Conservation (phyloP, 306 rosid species). For the Quercus robur region DNA sequence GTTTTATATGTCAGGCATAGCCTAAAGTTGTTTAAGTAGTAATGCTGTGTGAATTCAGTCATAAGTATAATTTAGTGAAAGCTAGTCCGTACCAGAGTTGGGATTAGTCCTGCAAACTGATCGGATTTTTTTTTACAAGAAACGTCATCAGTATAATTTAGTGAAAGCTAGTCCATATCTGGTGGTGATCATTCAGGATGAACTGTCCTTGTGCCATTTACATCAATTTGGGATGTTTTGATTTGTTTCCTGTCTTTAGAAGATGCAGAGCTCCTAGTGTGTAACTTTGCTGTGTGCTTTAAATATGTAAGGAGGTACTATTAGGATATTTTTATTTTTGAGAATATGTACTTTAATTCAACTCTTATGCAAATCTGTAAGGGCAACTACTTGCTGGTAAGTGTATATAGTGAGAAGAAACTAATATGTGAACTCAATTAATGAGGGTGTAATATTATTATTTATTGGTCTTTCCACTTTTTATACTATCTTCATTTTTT, state of each 20-base stretch:
- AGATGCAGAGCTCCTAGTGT: not conserved
- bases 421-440: not conserved
- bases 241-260: not conserved
- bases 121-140: not conserved
- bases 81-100: not conserved
- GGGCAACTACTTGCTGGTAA: slow-evolving; percentile 4
- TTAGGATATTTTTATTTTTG: not conserved
- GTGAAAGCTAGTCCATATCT: not conserved
- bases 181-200: not conserved
- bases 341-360: slow-evolving; percentile 7
- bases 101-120: not conserved
- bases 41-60: not conserved
- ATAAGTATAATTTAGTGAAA: not conserved
- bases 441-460: slow-evolving; percentile 1
- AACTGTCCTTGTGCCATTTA: not conserved
- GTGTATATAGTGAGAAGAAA: slow-evolving; percentile 20
- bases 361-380: not conserved
- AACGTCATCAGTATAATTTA: not conserved
- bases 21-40: not conserved
- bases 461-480: not conserved
- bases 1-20: not conserved
- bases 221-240: not conserved
- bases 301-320: not conserved
- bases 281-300: slow-evolving; percentile 25
- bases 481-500: not conserved